Evolutionary conservation across 2,329 filamentous ascomycete species (phyloP), one percentile per base, ranked within the genome.

Genomic region (Ceratocystis albifundus): DNA sequence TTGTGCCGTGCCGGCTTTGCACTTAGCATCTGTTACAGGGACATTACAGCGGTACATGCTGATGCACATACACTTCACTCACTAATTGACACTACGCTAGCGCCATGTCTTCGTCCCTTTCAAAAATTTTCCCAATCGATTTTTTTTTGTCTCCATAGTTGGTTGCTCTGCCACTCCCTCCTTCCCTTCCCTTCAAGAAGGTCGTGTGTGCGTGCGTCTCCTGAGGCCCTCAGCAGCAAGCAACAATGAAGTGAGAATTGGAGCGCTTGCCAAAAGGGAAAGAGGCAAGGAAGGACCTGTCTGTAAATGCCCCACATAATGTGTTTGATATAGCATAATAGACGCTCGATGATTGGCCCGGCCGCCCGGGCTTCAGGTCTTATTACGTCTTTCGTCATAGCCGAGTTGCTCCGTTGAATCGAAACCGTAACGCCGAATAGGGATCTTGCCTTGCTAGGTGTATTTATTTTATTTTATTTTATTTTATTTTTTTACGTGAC

Each of bases 341-440:
- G 48, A 28, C 20, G 36, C 41, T 22, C 41, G 22, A 55, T 68
- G 67, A 68, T 68, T 68, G 67, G 67, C 50, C 67, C 67, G 67
- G 67, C 44, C 64, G 64, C 67, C 67, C 67, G 67, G 67, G 64
- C 67, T 64, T 62, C 46, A 65, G 2, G 17, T 64, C 62, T 64
- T 32, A 32, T 64, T 64, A 46, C 67, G 64, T 65, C 62, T 66
- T 68, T 68, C 67, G 67, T 68, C 67, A 68, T 68, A 68, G 61
- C 67, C 67, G 67, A 68, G 67, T 64, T 62, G 65, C 65, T 66
- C 62, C 67, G 67, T 62, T 68, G 36, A 50, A 68, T 53, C 59
- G 48, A 66, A 65, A 68, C 61, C 67, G 67, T 68, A 68, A 68
- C 67, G 67, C 67, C 67, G 67, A 68, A 68, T 61, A 65, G 44